Conservation (phyloP, 805 yeast genomes). For the Ogataea ganodermae region DNA sequence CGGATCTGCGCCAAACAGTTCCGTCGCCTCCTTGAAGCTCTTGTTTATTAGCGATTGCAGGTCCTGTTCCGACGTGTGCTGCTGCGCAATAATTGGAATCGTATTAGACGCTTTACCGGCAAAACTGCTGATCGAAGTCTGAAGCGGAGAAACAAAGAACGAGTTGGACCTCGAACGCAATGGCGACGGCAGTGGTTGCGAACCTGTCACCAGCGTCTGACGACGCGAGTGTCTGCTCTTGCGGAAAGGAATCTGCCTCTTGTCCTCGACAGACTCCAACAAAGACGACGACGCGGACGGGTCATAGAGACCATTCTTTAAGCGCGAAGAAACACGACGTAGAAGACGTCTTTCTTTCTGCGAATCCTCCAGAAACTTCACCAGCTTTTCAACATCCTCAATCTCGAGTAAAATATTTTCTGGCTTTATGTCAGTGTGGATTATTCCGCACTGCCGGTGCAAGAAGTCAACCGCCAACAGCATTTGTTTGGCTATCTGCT, state of each 20-base stretch:
- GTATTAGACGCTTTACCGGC: conserved; percentile 14
- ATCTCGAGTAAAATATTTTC: conserved; percentile 64
- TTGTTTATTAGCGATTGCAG: conserved; percentile 43
- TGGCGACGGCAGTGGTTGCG: conserved; percentile 92
- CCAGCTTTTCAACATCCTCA: conserved; percentile 53
- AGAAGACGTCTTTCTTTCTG: conserved; percentile 38
- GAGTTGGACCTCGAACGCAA: conserved; percentile 51
- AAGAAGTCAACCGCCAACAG: conserved; percentile 57
- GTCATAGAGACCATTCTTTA: conserved; percentile 24
- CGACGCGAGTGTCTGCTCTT: conserved; percentile 54
- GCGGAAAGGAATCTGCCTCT: conserved; percentile 27
- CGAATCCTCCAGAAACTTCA: conserved; percentile 44
- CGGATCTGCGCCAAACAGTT: conserved; percentile 33
- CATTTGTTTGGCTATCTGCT: conserved; percentile 60
- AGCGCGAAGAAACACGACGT: conserved; percentile 29
- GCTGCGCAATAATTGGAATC: conserved; percentile 9
- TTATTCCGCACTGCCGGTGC: conserved; percentile 63
- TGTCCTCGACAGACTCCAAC: conserved; percentile 14
- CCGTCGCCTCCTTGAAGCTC: conserved; percentile 37
- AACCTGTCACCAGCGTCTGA: conserved; percentile 80
- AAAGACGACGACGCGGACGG: conserved; percentile 13
- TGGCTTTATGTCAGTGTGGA: conserved; percentile 78
- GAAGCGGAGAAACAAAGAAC: conserved; percentile 31
- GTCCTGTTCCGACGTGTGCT: conserved; percentile 27
- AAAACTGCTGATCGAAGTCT: conserved; percentile 17